Conservation (phyloP, 352 stramenopile genomes). For the Peronospora destructor region DNA sequence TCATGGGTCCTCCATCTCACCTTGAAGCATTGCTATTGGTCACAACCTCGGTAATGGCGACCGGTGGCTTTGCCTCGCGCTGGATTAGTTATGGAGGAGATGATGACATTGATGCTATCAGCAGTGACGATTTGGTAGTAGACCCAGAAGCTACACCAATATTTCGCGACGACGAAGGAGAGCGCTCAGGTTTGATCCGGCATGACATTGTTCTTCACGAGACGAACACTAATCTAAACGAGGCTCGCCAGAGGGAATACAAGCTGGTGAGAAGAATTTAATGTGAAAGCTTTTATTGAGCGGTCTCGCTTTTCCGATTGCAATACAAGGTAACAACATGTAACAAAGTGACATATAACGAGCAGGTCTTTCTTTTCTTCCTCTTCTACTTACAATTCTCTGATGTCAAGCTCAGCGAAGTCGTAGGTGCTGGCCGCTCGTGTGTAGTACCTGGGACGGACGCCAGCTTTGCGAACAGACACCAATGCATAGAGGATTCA, state of each 20-base stretch:
- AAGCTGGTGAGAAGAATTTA: background rate
- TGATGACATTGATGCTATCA: conserved; percentile 23
- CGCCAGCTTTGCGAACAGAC: too few relatives aligned
- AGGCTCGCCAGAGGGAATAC: background rate
- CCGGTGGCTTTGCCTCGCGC: conserved; percentile 46
- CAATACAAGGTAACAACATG: too few relatives aligned
- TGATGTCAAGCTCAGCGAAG: too few relatives aligned
- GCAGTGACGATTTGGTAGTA: conserved; percentile 14
- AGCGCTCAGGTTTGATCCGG: conserved; percentile 22
- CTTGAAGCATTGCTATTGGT: conserved; percentile 72
- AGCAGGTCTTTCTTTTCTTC: too few relatives aligned
- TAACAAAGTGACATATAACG: too few relatives aligned
- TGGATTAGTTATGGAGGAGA: conserved; percentile 33
- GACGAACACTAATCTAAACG: conserved; percentile 18
- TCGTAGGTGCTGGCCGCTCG: too few relatives aligned
- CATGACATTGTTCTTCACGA: conserved; percentile 27
- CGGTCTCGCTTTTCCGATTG: too few relatives aligned
- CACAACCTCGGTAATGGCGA: conserved; percentile 64
- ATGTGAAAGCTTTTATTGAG: too few relatives aligned
- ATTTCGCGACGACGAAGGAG: conserved; percentile 15
- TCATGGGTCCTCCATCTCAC: conserved; percentile 72
- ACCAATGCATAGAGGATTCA: too few relatives aligned
- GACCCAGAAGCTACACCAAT: conserved; percentile 4
- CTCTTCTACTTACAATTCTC: too few relatives aligned
- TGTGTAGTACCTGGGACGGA: too few relatives aligned